Conservation (phyloP, 495 filamentous ascomycete genomes). For the Aspergillus ellipticus region DNA sequence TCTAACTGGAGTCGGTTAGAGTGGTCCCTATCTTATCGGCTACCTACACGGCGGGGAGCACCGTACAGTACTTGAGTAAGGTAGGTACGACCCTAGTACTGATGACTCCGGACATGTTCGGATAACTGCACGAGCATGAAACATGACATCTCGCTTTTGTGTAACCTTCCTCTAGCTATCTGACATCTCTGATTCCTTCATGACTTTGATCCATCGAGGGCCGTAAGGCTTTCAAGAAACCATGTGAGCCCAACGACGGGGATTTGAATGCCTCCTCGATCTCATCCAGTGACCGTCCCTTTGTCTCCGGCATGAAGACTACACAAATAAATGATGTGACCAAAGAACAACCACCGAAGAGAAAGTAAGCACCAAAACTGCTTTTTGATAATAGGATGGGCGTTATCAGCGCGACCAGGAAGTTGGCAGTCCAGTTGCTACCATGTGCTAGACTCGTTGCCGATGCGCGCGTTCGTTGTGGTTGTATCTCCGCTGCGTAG, state of each 20-base stretch:
- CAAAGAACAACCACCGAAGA: slow-evolving; percentile 51
- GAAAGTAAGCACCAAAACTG: slow-evolving; percentile 56
- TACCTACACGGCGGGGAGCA: too few relatives aligned
- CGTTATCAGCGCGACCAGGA: slow-evolving; percentile 60
- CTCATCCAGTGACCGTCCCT: slow-evolving; percentile 51
- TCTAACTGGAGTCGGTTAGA: background rate
- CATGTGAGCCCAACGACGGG: slow-evolving; percentile 7
- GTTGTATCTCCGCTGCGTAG: slow-evolving; percentile 55
- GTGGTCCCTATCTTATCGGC: slow-evolving; percentile 9
- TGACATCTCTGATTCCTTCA: background rate
- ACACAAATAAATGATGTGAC: slow-evolving; percentile 48
- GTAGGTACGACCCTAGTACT: too few relatives aligned
- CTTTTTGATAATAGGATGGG: slow-evolving; percentile 57
- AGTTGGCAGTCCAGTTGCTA: slow-evolving; percentile 55
- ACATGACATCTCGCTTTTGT: background rate
- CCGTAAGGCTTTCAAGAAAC: slow-evolving; percentile 12
- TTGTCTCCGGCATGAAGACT: slow-evolving; percentile 59
- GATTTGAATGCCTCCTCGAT: slow-evolving; percentile 53
- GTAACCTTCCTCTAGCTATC: background rate
- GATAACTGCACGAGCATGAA: background rate
- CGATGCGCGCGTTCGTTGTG: slow-evolving; percentile 48
- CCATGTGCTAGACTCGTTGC: slow-evolving; percentile 46
- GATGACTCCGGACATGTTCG: background rate
- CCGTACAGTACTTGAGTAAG: too few relatives aligned
- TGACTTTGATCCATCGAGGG: background rate